A percentile compares a stretch with the other conserved stretches of the same genome.
Conservation (phyloP, 1,139 yeast species). For the Arxiozyma slooffiae region DNA sequence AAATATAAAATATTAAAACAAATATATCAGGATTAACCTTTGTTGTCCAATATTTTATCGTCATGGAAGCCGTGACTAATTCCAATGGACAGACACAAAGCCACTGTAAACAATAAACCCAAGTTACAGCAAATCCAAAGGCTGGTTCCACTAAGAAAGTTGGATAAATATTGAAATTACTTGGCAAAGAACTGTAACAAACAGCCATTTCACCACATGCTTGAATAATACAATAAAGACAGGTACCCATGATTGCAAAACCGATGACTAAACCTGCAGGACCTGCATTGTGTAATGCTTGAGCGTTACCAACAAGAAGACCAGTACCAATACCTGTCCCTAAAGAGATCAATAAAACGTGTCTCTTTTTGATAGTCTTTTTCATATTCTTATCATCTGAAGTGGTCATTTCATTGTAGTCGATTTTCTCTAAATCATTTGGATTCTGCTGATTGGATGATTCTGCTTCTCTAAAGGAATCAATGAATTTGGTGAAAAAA, state of each 20-base stretch:
- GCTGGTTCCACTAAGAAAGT: slow-evolving; percentile 42
- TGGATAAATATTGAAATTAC: slow-evolving; percentile 48
- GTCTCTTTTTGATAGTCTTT: slow-evolving; percentile 55
- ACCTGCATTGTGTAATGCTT: slow-evolving; percentile 53
- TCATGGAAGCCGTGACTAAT: slow-evolving; percentile 33
- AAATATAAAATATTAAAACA: slow-evolving; percentile 50
- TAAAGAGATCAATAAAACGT: slow-evolving; percentile 62
- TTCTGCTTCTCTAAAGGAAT: not conserved
- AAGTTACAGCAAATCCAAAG: slow-evolving; percentile 67
- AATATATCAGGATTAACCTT: slow-evolving; percentile 56
- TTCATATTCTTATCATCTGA: slow-evolving; percentile 35
- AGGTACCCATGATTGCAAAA: slow-evolving; percentile 47
- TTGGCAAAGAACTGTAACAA: slow-evolving; percentile 36
- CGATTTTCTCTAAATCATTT: slow-evolving; percentile 20
- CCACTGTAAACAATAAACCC: slow-evolving; percentile 52
- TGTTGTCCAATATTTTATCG: slow-evolving; percentile 42
- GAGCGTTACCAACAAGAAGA: slow-evolving; percentile 59
- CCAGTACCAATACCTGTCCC: slow-evolving; percentile 56
- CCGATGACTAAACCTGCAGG: slow-evolving; percentile 59
- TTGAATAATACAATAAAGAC: slow-evolving; percentile 54
- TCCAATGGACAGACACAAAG: slow-evolving; percentile 58
- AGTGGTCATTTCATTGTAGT: not conserved
- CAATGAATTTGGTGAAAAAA: not conserved
- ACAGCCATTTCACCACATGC: slow-evolving; percentile 66
- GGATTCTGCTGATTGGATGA: not conserved